Evolutionary conservation across 2,329 filamentous ascomycete genomes (phyloP), one percentile per base, ranked within the genome.

Genomic region (Fusarium pininemorale): DNA sequence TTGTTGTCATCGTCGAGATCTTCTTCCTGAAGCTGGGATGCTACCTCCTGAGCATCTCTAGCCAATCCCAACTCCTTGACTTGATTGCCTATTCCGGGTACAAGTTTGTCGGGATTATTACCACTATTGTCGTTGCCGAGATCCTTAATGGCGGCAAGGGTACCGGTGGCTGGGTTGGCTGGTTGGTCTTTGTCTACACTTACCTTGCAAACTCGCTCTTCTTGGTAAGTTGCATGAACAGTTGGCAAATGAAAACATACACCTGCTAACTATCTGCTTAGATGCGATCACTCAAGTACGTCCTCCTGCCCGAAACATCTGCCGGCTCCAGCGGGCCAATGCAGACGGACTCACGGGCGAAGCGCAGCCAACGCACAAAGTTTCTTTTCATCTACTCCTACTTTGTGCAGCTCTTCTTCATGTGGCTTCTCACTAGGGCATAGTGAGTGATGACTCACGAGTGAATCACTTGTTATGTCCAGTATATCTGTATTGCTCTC

Each of bases 91-190:
- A 99, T 84, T 96, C 93, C 5, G 97, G 97, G 26, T 99, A 99
- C 86, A 99, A 99, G 83, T 99, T 99, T 80, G 96, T 99, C 35
- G 96, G 96, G 38, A 95, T 98, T 76, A 99, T 99, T 70, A 89
- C 94, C 56, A 98, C 95, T 0, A 90, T 98, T 71, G 88, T 93
- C 18, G 85, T 96, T 24, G 92, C 94, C 22, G 94, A 97, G 82
- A 87, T 94, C 22, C 84, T 94, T 74, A 97, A 92, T 64, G 90
- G 91, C 18, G 93, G 95, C 50, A 90, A 91, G 78, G 93, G 96
- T 28, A 96, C 94, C 6, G 93, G 95, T 56, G 93, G 94, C 62
- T 97, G 93, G 94, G 86, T 95, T 59, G 94, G 94, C 77, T 98
- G 96, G 95, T 84, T 88, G 14, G 89, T 98, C 63, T 99, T 99